Conservation (phyloP, 805 yeast genomes). For the Yarrowia hollandica region DNA sequence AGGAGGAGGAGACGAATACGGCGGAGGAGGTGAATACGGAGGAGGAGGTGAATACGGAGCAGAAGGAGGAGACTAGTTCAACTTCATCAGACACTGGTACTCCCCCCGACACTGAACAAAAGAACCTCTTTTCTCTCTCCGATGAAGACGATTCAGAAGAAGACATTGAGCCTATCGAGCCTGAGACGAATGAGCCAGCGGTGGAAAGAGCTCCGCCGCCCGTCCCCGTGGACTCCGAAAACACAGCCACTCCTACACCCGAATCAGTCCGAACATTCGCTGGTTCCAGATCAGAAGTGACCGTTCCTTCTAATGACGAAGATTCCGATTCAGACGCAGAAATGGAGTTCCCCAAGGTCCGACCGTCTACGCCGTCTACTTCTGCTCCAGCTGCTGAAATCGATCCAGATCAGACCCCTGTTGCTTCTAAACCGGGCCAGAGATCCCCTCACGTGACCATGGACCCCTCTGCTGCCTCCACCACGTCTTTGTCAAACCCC, state of each 20-base stretch:
- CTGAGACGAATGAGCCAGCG: too few species aligned
- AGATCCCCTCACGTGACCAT: slow-evolving; percentile 11
- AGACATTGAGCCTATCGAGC: background rate
- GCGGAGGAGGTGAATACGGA: background rate
- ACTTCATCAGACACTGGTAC: too few species aligned
- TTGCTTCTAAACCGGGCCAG: background rate
- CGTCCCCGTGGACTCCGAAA: too few species aligned
- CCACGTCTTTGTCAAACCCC: background rate
- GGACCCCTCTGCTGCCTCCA: background rate
- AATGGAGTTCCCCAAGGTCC: slow-evolving; percentile 14
- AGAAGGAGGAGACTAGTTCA: too few species aligned
- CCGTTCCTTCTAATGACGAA: background rate
- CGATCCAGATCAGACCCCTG: background rate
- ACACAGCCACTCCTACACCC: too few species aligned
- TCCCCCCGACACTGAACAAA: too few species aligned
- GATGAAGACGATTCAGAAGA: slow-evolving; percentile 10
- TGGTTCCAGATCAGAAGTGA: background rate
- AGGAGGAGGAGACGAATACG: background rate
- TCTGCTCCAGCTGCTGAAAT: background rate
- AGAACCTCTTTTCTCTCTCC: background rate
- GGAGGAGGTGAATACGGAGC: background rate
- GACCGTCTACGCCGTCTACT: background rate
- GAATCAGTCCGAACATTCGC: too few species aligned
- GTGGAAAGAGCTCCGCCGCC: too few species aligned
- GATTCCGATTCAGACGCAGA: background rate